phyloP scores from a whole-genome alignment of 192 early-diverging fungal species.

The Linnemannia elongata region DNA sequence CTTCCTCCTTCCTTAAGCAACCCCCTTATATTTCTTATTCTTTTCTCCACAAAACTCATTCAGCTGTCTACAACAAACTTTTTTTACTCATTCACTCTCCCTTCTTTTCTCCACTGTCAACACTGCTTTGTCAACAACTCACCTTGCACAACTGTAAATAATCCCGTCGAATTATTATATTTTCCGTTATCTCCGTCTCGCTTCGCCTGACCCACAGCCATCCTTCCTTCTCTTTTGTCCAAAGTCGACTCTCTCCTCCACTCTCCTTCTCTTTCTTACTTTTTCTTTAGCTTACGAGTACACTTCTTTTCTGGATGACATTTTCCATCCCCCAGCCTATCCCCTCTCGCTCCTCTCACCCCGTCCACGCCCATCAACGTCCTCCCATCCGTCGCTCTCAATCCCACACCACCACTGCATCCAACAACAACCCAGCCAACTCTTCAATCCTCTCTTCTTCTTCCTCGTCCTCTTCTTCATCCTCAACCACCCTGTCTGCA shows the following conservation, averaged over 20 bases:
- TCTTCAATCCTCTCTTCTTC: neutral
- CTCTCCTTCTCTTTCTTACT: neutral
- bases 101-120: neutral
- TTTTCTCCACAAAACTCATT: slow-evolving; percentile 6
- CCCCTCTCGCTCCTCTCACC: slow-evolving; percentile 53
- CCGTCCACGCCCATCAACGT: slow-evolving; percentile 47
- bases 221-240: neutral
- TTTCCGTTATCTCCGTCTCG: slow-evolving; percentile 3
- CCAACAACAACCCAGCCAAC: neutral
- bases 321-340: slow-evolving; percentile 56
- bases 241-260: neutral
- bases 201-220: slow-evolving; percentile 5
- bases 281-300: too few species aligned
- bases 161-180: too few species aligned
- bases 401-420: slow-evolving; percentile 18
- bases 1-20: neutral
- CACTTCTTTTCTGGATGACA: slow-evolving; percentile 33
- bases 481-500: neutral
- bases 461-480: neutral
- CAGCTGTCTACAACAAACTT: neutral
- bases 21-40: neutral
- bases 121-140: neutral
- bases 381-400: slow-evolving; percentile 47
- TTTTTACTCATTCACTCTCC: neutral
- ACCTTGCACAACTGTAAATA: slow-evolving; percentile 3